A percentile compares a stretch with the other conserved stretches of the same genome.
Evolutionary conservation across 306 rosid species (phyloP).

Genomic region (Citrullus amarus): DNA sequence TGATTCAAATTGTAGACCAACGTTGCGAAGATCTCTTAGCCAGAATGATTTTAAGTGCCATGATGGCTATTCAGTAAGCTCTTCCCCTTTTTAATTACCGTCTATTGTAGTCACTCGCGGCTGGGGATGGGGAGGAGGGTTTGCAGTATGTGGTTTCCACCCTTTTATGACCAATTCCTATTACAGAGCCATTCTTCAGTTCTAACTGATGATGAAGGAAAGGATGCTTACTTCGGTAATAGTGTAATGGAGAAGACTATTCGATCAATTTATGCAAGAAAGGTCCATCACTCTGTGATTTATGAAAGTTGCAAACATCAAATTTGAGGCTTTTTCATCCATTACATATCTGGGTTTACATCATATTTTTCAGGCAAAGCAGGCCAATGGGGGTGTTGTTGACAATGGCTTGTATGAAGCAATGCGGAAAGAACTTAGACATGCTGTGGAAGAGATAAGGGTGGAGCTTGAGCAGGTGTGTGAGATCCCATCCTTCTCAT

Average conservation of each 20-base stretch:
- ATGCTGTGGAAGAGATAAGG: slow-evolving; percentile 39
- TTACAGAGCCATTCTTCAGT: slow-evolving; percentile 89
- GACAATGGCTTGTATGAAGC: slow-evolving; percentile 44
- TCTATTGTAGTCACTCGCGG: slow-evolving; percentile 3
- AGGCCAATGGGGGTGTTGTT: slow-evolving; percentile 21
- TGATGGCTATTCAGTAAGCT: slow-evolving; percentile 91
- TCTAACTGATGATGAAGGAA: slow-evolving; percentile 79
- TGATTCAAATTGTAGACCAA: slow-evolving; percentile 47
- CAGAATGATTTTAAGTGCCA: slow-evolving; percentile 59
- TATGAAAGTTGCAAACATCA: background rate
- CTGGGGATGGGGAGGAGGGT: background rate
- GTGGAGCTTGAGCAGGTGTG: slow-evolving; percentile 58
- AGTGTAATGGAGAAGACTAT: slow-evolving; percentile 40
- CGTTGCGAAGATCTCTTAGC: slow-evolving; percentile 60
- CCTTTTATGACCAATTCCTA: slow-evolving; percentile 9
- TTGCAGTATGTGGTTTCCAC: background rate
- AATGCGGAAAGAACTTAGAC: slow-evolving; percentile 51
- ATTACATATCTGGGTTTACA: slow-evolving; percentile 10
- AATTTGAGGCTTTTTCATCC: background rate
- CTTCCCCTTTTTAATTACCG: background rate
- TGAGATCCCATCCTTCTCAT: slow-evolving; percentile 9
- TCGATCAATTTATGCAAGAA: slow-evolving; percentile 39
- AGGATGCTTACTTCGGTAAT: slow-evolving; percentile 32
- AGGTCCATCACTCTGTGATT: slow-evolving; percentile 24
- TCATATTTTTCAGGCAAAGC: slow-evolving; percentile 39